phyloP scores from a whole-genome alignment of 1,139 yeast genomes.

The Scheffersomyces lignicola region DNA sequence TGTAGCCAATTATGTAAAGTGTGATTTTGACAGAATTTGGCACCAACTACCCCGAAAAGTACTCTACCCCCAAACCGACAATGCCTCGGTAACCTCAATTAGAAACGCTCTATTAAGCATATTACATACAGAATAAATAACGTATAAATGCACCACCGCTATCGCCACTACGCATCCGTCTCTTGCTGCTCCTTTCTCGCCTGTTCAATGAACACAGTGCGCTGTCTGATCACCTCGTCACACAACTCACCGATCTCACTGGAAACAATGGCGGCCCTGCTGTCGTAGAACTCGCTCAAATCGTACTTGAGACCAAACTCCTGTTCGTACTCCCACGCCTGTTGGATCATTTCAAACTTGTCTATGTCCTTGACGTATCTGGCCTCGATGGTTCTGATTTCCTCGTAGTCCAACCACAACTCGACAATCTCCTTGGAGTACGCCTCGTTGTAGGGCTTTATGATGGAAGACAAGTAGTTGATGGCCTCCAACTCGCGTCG shows the following conservation, averaged over 20 bases:
- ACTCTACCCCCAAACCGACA: too few relatives aligned
- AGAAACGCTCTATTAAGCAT: too few relatives aligned
- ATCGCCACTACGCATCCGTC: too few relatives aligned
- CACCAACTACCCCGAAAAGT: too few relatives aligned
- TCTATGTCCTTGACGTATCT: constrained; percentile 91
- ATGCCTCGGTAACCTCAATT: too few relatives aligned
- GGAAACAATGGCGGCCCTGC: constrained; percentile 66
- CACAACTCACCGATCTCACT: constrained; percentile 72
- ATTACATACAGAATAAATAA: too few relatives aligned
- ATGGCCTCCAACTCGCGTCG: constrained; percentile 79
- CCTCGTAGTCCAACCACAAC: constrained; percentile 90
- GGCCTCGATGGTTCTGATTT: constrained; percentile 79
- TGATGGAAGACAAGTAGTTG: constrained; percentile 58
- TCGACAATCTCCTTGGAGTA: constrained; percentile 70
- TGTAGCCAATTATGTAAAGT: too few relatives aligned
- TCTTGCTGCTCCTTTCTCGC: constrained; percentile 8
- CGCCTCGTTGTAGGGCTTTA: constrained; percentile 59
- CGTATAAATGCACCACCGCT: too few relatives aligned
- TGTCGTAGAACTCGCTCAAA: constrained; percentile 68
- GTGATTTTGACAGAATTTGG: too few relatives aligned
- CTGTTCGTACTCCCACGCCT: constrained; percentile 88
- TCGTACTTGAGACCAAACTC: constrained; percentile 54
- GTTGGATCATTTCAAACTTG: constrained; percentile 88
- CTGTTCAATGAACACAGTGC: constrained; percentile 31
- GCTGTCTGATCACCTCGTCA: constrained; percentile 60